These are phyloP conservation scores for Zygnema circumcarinatum DNA, from an alignment of 139 green algal genomes.

Conservation along the genomic window DNA sequence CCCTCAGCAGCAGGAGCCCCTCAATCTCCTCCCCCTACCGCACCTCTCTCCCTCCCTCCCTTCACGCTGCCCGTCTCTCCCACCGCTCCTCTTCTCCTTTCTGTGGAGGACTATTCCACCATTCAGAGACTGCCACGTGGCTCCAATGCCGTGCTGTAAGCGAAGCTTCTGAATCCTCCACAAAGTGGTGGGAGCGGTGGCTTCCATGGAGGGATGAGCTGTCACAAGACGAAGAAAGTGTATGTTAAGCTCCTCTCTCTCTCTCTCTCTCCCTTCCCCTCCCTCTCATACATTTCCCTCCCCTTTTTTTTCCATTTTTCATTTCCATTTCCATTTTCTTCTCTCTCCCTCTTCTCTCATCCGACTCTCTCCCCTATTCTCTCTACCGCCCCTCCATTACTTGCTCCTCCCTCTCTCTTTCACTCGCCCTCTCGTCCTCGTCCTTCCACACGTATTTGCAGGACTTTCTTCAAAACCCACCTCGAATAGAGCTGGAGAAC, in stretches of 20 bases:
- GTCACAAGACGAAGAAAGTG: not conserved
- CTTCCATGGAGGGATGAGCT: not conserved
- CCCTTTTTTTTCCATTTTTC: no score
- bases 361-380: not conserved
- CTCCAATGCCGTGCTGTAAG: no score
- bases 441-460: not conserved
- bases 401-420: not conserved
- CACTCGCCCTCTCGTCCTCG: not conserved
- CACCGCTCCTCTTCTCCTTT: no score
- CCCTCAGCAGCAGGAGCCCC: not conserved
- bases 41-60: not conserved
- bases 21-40: not conserved
- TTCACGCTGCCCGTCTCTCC: no score
- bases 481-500: not conserved
- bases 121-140: no score
- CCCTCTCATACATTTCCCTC: no score
- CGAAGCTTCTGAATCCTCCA: no score
- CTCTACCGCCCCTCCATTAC: not conserved
- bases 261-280: not conserved
- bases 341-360: not conserved
- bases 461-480: not conserved
- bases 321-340: no score
- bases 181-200: not conserved
- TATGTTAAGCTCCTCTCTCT: no score
- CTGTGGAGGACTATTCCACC: no score